Evolutionary conservation across 805 yeast species (phyloP).

Genomic region (Saccharomycopsis selenospora): DNA sequence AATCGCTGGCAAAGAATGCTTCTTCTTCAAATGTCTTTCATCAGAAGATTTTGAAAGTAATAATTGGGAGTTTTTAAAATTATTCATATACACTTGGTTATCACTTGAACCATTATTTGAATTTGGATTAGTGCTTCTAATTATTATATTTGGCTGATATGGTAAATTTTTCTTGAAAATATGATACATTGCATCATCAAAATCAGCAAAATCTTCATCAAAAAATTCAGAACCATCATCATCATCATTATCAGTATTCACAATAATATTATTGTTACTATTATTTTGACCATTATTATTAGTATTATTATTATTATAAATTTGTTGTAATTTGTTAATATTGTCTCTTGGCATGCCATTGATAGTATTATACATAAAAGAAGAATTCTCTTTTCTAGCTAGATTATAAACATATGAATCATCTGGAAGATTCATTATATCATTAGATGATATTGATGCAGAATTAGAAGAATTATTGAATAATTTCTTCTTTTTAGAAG

Average conservation of each 20-base stretch:
- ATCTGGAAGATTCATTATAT: constrained; percentile 17
- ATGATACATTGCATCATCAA: constrained; percentile 8
- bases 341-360: no score
- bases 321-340: neutral
- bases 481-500: neutral
- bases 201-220: constrained; percentile 18
- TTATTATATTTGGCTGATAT: neutral
- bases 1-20: constrained; percentile 15
- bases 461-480: no score
- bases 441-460: neutral
- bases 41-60: neutral
- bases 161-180: constrained; percentile 2
- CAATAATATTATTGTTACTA: no score
- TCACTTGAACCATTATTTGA: no score
- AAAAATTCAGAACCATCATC: constrained; percentile 9
- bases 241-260: no score
- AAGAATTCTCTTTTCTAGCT: neutral
- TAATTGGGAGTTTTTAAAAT: no score
- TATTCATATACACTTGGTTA: no score
- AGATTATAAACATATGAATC: constrained; percentile 15
- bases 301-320: neutral
- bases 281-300: no score
- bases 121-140: neutral
- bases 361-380: neutral
- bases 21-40: neutral